Evolutionary conservation across 208 protist species (phyloP).

Genomic region (Acanthamoeba castellanii): DNA sequence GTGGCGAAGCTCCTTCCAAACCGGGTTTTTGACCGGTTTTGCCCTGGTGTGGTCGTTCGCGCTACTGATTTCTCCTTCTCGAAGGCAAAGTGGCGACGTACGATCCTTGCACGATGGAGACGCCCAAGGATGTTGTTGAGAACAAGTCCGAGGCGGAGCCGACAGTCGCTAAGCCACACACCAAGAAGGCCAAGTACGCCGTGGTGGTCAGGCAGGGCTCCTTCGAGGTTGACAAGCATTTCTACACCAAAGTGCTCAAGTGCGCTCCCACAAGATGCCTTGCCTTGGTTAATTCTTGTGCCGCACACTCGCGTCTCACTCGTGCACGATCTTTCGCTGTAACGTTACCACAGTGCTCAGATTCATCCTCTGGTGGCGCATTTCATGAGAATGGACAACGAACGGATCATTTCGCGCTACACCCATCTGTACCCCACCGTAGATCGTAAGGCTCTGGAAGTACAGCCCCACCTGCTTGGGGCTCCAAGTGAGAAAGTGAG

Average conservation of each 20-base stretch:
- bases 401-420: constrained; percentile 85
- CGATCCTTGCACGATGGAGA: neutral
- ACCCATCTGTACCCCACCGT: constrained; percentile 84
- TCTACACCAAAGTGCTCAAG: constrained; percentile 84
- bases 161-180: neutral
- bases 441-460: constrained; percentile 68
- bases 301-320: neutral
- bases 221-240: constrained; percentile 81
- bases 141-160: neutral
- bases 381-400: constrained; percentile 84
- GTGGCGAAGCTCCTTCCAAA: neutral
- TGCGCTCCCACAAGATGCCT: neutral
- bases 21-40: too few species aligned
- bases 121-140: neutral
- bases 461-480: neutral
- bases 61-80: neutral
- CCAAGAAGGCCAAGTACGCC: constrained; percentile 5
- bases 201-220: constrained; percentile 7
- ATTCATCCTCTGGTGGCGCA: constrained; percentile 83
- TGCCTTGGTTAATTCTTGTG: neutral
- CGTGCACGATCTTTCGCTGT: neutral
- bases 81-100: neutral
- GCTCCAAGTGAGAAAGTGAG: neutral
- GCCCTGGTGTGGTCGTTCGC: too few species aligned
- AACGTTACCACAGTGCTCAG: constrained; percentile 23